Evolutionary conservation across 495 filamentous ascomycete genomes (phyloP), one percentile per base, ranked within the genome.

Genomic region (Aspergillus sclerotioniger): DNA sequence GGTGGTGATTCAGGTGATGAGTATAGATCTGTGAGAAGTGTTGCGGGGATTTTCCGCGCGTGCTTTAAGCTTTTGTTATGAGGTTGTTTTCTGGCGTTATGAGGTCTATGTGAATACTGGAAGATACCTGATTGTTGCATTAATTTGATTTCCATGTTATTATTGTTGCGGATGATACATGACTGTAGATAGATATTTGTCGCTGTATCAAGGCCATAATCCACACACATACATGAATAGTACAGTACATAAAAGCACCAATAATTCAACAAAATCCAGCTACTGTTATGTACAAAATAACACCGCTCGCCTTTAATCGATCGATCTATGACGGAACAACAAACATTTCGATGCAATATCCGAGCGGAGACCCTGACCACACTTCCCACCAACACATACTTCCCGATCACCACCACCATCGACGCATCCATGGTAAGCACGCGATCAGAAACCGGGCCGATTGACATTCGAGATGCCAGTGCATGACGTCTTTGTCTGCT

Each of bases 71-170:
- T n/a, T n/a, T 29, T 31, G 47, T 50, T 25, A 31, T 31, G 33
- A 12, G 28, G 13, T 28, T 50, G 8, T 28, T 16, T 28, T 32
- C 19, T 25, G 47, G 47, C 25, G 47, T 32, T 12, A 6, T 21
- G 20, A 25, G 20, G 25, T 31, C n/a, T 31, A 16, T 32, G 15
- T 32, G 12, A 16, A 31, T 50, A 32, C 37, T 50, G 25, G 8
- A 32, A 50, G 47, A 50, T 50, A 50, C 47, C 44, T 47, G 44
- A 47, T 47, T 17, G 13, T 9, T 21, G 21, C 16, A 20, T 21
- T 47, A 13, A 21, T 17, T 16, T 3, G 21, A 19, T 12, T 47
- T 6, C 16, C 16, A 4, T 20, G 6, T 21, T 13, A 19, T 47
- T 47, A 25, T 13, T 47, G 44, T 19, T 20, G 17, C 41, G 7